Evolutionary conservation across 768 basidiomycete species (phyloP).

Genomic region (Collybia nuda): DNA sequence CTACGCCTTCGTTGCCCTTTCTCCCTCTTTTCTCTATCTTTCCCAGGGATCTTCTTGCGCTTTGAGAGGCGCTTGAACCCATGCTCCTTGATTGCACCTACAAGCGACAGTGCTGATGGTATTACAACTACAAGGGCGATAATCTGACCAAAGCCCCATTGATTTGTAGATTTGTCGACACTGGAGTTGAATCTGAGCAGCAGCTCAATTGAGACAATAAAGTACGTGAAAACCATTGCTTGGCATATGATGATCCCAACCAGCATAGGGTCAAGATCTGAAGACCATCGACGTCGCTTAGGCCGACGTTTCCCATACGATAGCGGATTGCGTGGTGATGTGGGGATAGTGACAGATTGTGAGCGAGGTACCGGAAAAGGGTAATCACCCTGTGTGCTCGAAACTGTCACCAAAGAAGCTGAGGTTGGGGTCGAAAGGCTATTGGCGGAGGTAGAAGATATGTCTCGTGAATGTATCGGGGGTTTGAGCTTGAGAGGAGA

Average conservation of each 20-base stretch:
- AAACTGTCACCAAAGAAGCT: background rate
- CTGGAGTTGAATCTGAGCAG: conserved; percentile 29
- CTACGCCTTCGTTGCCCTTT: background rate
- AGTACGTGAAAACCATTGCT: conserved; percentile 36
- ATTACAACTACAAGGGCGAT: conserved; percentile 38
- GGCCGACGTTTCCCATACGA: conserved; percentile 22
- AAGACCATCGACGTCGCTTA: conserved; percentile 30
- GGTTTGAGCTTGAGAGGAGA: background rate
- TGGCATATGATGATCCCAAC: conserved; percentile 37
- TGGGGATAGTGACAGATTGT: background rate
- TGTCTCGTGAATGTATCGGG: background rate
- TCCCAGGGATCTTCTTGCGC: conserved; percentile 13
- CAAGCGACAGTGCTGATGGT: conserved; percentile 35
- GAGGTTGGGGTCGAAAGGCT: background rate
- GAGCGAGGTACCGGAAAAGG: background rate
- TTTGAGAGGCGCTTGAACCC: conserved; percentile 29
- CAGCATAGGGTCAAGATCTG: conserved; percentile 37
- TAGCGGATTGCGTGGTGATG: conserved; percentile 1
- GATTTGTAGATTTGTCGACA: conserved; percentile 16
- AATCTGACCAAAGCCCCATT: conserved; percentile 44
- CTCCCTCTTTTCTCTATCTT: background rate
- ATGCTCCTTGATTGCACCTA: conserved; percentile 28
- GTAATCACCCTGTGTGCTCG: background rate
- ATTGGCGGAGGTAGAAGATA: background rate
- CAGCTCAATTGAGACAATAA: conserved; percentile 38